Evolutionary conservation across 495 filamentous ascomycete genomes (phyloP).

Genomic region (Thermothielavioides terrestris): DNA sequence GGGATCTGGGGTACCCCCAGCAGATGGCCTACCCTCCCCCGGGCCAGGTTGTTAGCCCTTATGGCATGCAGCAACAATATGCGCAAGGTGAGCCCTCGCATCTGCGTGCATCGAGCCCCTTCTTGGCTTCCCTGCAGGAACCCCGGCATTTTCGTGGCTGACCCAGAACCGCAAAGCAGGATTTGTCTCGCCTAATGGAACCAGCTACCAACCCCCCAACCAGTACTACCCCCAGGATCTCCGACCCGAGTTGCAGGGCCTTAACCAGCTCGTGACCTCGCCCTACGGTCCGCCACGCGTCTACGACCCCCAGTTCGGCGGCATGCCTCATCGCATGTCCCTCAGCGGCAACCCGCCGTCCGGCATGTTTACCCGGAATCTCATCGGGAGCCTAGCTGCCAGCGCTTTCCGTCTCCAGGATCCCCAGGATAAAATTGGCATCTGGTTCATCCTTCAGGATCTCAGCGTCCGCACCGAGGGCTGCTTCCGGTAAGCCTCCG

Average conservation of each 20-base stretch:
- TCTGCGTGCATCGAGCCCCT: too few relatives aligned
- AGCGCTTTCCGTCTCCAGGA: conserved; percentile 85
- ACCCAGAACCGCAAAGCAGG: too few relatives aligned
- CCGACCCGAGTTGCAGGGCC: conserved; percentile 16
- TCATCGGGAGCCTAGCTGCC: conserved; percentile 87
- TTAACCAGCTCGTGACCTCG: conserved; percentile 12
- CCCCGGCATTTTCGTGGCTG: not conserved
- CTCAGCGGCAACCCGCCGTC: conserved; percentile 42
- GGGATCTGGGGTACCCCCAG: conserved; percentile 20
- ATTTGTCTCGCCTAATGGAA: conserved; percentile 19
- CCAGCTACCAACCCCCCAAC: conserved; percentile 20
- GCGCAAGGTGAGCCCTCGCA: conserved; percentile 7
- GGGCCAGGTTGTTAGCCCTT: conserved; percentile 16
- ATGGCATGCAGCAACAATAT: conserved; percentile 20
- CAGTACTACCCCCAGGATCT: conserved; percentile 24
- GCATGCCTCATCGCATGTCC: conserved; percentile 27
- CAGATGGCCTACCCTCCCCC: conserved; percentile 16
- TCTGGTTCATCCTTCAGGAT: conserved; percentile 97
- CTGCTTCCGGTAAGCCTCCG: conserved; percentile 64
- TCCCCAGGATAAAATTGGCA: conserved; percentile 72
- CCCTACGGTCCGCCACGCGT: conserved; percentile 18
- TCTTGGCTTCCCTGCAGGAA: not conserved
- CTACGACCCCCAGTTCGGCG: conserved; percentile 17
- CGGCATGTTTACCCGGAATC: conserved; percentile 93
- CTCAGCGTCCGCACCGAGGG: conserved; percentile 91